phyloP scores from a whole-genome alignment of 257 asterid genomes.

The Solanum microdontum region DNA sequence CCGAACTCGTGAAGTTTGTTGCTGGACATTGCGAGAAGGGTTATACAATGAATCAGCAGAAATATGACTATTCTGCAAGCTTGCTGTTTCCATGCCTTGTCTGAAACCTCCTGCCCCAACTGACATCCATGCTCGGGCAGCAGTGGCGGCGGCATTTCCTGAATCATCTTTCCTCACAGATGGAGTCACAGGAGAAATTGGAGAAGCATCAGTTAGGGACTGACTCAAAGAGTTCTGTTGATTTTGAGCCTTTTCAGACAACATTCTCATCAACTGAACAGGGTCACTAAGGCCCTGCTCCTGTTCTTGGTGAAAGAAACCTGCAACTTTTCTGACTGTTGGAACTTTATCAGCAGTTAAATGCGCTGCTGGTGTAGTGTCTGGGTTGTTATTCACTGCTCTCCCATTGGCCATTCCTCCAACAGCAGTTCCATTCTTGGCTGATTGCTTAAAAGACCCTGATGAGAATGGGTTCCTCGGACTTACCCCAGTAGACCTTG shows the following conservation, averaged over 20 bases:
- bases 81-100: constrained; percentile 28
- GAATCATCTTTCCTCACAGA: constrained; percentile 32
- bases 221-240: constrained; percentile 38
- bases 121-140: constrained; percentile 94
- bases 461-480: constrained; percentile 34
- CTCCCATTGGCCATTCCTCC: constrained; percentile 42
- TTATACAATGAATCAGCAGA: constrained; percentile 45
- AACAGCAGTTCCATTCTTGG: constrained; percentile 22
- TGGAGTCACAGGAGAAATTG: constrained; percentile 16
- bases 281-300: constrained; percentile 66
- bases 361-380: constrained; percentile 9
- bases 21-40: constrained; percentile 35
- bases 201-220: constrained; percentile 14
- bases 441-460: constrained; percentile 43
- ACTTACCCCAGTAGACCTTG: constrained; percentile 31
- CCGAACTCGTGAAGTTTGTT: constrained; percentile 37
- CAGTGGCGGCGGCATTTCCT: constrained; percentile 58
- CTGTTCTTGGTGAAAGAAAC: constrained; percentile 28
- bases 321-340: constrained; percentile 14
- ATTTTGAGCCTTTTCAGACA: constrained; percentile 48
- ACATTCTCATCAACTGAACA: constrained; percentile 58
- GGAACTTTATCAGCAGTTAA: constrained; percentile 12
- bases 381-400: constrained; percentile 15
- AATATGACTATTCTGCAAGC: constrained; percentile 32
- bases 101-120: constrained; percentile 72